Evolutionary conservation across 306 rosid species (phyloP).

Genomic region (Casuarina glauca): DNA sequence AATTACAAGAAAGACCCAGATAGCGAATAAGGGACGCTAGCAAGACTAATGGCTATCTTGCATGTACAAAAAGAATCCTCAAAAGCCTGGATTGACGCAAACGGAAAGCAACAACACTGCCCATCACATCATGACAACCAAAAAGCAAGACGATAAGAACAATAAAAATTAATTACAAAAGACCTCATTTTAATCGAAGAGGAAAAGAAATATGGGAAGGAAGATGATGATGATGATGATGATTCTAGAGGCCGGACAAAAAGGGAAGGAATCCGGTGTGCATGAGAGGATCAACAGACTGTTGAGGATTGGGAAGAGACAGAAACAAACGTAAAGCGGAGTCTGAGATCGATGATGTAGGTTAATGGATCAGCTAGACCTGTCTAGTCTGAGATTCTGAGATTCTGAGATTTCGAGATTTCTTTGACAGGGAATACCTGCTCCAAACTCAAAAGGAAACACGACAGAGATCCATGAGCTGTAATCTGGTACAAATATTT

Average conservation of each 20-base stretch:
- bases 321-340: too few relatives aligned
- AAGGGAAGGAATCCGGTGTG: not conserved
- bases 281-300: not conserved
- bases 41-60: not conserved
- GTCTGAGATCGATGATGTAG: too few relatives aligned
- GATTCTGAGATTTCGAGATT: too few relatives aligned
- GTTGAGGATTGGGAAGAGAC: too few relatives aligned
- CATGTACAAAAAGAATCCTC: not conserved
- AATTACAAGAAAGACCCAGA: constrained; percentile 17
- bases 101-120: not conserved
- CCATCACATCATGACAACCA: constrained; percentile 11
- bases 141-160: not conserved
- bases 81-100: constrained; percentile 17
- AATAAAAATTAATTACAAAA: too few relatives aligned
- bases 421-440: too few relatives aligned
- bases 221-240: not conserved
- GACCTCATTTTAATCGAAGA: not conserved
- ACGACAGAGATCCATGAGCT: too few relatives aligned
- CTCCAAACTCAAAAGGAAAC: too few relatives aligned
- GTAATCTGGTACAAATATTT: too few relatives aligned
- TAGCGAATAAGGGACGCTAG: not conserved
- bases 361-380: too few relatives aligned
- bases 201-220: not conserved
- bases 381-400: too few relatives aligned
- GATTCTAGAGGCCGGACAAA: not conserved